Base-by-base conservation (phyloP, 371 early-diverging fungal genomes). In the Phascolomyces articulosus region DNA sequence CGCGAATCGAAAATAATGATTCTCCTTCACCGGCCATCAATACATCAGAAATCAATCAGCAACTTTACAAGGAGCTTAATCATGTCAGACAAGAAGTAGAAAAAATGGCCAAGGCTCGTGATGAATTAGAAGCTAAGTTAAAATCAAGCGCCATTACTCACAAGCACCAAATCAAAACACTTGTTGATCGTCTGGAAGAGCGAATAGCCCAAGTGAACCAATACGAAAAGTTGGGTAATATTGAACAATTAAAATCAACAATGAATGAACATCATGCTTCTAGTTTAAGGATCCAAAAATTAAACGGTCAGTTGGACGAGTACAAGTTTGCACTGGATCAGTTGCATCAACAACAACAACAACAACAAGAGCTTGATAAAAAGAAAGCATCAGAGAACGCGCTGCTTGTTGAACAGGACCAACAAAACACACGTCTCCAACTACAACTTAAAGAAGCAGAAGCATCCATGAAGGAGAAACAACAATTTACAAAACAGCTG, bases 91-190 rank as follows among this genome's bases (percentile, higher is more conserved):
- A 34, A 34, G 34, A 34, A 34, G 6, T 34, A n/a, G n/a, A n/a
- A n/a, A n/a, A 34, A 34, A 34, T 34, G 11, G 0, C 34, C 34
- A 34, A 34, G 51, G 60, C 20, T 16, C 60, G 60, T 15, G 47
- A 59, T 28, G 60, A 59, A 20, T 29, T 59, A 18, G 24, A 40
- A 10, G 26, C 3, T n/a, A 59, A 59, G 21, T 16, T 41, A n/a
- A 27, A 59, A 10, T 24, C 41, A 10, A n/a, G 40, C 15, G 11
- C 16, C 28, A 27, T n/a, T 9, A n/a, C 44, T n/a, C 60, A 59
- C 26, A 11, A 59, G 44, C 13, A 47, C 26, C 60, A 59, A 40
- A 40, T 59, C 60, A 40, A 59, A 27, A 59, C 60, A n/a, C 47
- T 59, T 24, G 47, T 59, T n/a, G 60, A 44, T 20, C 41, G 31